Percentiles rank a stretch among this genome's conserved stretches.
Conservation (phyloP, 2,329 filamentous ascomycete species). For the Colletotrichum sp. region DNA sequence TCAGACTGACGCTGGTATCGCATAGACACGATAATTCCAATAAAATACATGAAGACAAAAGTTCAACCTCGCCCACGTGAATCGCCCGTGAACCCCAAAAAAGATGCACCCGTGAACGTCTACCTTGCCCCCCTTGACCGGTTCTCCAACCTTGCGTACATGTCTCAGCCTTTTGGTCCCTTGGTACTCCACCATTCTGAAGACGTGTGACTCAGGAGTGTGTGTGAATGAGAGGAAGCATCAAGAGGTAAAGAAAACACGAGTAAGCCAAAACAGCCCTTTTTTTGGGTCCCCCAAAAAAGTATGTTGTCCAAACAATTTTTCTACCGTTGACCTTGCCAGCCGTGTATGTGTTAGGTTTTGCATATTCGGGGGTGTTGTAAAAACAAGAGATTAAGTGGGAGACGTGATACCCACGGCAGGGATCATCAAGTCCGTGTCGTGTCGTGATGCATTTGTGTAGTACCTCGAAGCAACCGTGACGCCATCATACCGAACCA, state of each 20-base stretch:
- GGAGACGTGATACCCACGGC: not conserved
- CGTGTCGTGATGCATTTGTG: slow-evolving; percentile 14
- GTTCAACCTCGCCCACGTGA: not conserved
- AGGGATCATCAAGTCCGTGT: slow-evolving; percentile 4
- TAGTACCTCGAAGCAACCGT: slow-evolving; percentile 3
- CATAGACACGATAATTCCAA: slow-evolving; percentile 13
- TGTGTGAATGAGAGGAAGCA: not conserved
- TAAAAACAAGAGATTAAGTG: slow-evolving; percentile 14
- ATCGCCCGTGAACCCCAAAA: not conserved
- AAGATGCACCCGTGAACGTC: not conserved
- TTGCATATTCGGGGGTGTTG: not conserved
- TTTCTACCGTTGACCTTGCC: slow-evolving; percentile 9
- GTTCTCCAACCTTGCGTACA: not conserved
- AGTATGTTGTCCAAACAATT: slow-evolving; percentile 3
- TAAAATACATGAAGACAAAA: slow-evolving; percentile 18
- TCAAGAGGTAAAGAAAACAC: not conserved
- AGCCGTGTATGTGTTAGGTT: slow-evolving; percentile 10
- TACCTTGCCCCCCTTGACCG: not conserved
- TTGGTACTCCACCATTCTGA: not conserved
- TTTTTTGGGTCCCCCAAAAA: not conserved
- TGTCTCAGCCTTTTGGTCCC: not conserved
- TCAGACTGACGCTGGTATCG: slow-evolving; percentile 17
- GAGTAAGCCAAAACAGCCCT: not conserved
- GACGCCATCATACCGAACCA: not conserved
- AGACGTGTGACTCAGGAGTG: not conserved